Base-by-base conservation (phyloP, 352 stramenopile genomes). In the Poterioochromonas sp. region DNA sequence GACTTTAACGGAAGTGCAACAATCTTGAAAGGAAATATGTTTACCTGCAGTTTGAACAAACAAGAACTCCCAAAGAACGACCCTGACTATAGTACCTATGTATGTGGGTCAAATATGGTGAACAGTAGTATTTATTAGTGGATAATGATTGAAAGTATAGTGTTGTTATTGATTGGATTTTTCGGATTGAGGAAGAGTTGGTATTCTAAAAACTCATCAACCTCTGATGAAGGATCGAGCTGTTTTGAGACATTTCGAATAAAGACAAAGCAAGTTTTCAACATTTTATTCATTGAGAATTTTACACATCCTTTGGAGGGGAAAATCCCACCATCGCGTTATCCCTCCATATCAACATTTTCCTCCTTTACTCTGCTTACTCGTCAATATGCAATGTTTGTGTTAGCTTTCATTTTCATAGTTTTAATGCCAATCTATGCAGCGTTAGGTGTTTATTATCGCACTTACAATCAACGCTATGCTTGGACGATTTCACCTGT, bases 21-120 rank as follows among this genome's bases (percentile, higher is more conserved):
- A 26, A n/a, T 71, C 1, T 47, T 71, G 32, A 44, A 43, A 44
- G 62, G 62, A 44, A 71, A 71, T 71, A 44, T 71, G 11, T 71
- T 71, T 71, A 29, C 18, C 11, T 71, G 62, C 41, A 18, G 15
- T 41, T 12, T 71, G 32, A 58, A 58, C 26, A 22, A 40, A 29
- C 8, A 29, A 32, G 26, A 32, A 32, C 26, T 62, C 5, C 62
- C 62, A n/a, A 29, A 8, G 2, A 40, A 71, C 26, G 62, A 71
- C 41, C 62, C 62, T 8, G 5, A 47, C 3, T 41, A 12, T 22
- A 47, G 20, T 26, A 44, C 32, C 15, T 71, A 71, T 47, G 62
- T 8, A 5, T 71, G 62, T 71, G 62, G 62, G 1, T 71, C 62
- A 26, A 29, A 41, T 41, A 8, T 15, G 11, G 8, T 47, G 2